phyloP scores from a whole-genome alignment of 352 stramenopile species.

The Elongisporangium undulatum region DNA sequence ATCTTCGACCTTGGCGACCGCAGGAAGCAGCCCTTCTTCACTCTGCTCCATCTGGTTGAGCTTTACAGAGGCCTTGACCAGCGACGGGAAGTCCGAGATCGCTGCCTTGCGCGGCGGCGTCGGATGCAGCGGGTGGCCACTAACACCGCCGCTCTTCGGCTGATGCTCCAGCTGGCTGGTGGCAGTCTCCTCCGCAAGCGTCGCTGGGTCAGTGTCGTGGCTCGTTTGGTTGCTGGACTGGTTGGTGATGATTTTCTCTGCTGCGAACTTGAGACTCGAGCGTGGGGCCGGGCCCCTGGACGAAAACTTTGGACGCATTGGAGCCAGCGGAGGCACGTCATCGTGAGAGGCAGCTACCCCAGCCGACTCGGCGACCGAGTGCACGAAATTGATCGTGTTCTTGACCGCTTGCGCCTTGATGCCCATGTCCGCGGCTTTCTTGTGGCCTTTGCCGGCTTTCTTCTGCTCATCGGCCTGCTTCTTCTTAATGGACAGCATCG shows the following conservation, averaged over 20 bases:
- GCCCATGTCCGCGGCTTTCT: conserved; percentile 18
- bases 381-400: conserved; percentile 41
- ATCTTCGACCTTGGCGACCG: conserved; percentile 36
- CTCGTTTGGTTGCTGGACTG: conserved; percentile 5
- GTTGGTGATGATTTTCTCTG: conserved; percentile 26
- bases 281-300: not conserved
- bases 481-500: conserved; percentile 46
- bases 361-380: conserved; percentile 15
- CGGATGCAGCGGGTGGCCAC: not conserved
- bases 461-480: conserved; percentile 55
- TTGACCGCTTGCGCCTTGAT: conserved; percentile 37
- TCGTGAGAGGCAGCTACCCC: conserved; percentile 3
- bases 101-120: conserved; percentile 16
- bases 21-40: conserved; percentile 6
- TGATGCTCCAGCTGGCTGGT: not conserved
- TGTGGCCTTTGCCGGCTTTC: conserved; percentile 23
- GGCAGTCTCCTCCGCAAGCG: conserved; percentile 1
- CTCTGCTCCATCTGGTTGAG: conserved; percentile 30
- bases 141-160: not conserved
- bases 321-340: conserved; percentile 1
- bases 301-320: not conserved
- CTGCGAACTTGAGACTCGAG: conserved; percentile 29
- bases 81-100: conserved; percentile 24
- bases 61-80: conserved; percentile 29
- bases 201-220: conserved; percentile 10